phyloP scores from a whole-genome alignment of 2,329 filamentous ascomycete genomes.

The Sclerotiophoma versabilis region DNA sequence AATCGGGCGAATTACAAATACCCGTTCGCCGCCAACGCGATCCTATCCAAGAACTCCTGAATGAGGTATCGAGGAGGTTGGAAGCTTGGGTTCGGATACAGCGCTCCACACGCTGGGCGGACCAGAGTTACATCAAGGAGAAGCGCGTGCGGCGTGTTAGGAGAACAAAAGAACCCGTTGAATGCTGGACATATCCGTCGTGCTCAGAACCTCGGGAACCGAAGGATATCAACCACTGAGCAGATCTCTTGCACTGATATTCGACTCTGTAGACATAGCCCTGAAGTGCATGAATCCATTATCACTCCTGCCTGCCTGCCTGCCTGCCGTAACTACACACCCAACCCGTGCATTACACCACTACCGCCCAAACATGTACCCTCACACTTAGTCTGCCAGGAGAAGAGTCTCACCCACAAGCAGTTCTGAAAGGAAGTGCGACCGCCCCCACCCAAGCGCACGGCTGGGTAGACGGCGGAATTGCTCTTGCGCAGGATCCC shows the following conservation, averaged over 20 bases:
- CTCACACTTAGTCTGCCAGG: slow-evolving; percentile 46
- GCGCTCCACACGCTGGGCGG: not conserved
- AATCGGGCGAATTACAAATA: not conserved
- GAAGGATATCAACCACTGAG: too few species aligned
- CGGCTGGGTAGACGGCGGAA: not conserved
- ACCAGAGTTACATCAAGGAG: too few species aligned
- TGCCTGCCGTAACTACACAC: too few species aligned
- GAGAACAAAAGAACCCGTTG: too few species aligned
- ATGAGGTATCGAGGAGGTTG: not conserved
- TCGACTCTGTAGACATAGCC: too few species aligned
- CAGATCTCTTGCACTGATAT: too few species aligned
- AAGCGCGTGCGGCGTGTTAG: not conserved
- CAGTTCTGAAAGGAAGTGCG: slow-evolving; percentile 44
- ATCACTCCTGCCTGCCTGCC: too few species aligned
- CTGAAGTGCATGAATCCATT: too few species aligned
- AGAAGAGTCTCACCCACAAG: slow-evolving; percentile 43
- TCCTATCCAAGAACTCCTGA: not conserved
- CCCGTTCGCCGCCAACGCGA: not conserved
- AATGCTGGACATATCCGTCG: too few species aligned
- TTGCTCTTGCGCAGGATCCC: slow-evolving; percentile 15
- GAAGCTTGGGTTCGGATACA: not conserved
- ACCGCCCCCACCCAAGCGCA: slow-evolving; percentile 27
- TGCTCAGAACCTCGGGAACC: too few species aligned
- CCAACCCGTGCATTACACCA: too few species aligned
- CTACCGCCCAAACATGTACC: slow-evolving; percentile 37